Conservation (phyloP, 805 yeast species). For the Yarrowia deformans region DNA sequence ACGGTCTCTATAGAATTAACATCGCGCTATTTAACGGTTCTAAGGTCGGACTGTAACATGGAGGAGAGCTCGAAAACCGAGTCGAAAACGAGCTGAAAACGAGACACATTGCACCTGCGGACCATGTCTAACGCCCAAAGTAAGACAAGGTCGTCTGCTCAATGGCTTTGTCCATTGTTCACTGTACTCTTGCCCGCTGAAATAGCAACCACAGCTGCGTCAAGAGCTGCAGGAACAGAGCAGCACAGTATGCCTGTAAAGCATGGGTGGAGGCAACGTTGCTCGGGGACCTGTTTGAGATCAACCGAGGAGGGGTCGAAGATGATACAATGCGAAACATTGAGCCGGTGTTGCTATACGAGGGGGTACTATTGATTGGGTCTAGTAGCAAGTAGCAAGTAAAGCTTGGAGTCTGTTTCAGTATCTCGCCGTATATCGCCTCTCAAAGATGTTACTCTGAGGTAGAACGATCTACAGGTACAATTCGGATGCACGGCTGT, state of each 20-base stretch:
- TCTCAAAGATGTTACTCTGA: no score
- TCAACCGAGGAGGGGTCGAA: neutral
- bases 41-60: neutral
- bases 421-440: no score
- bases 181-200: no score
- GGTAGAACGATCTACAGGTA: no score
- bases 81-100: no score
- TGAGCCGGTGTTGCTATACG: no score
- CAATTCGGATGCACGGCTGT: no score
- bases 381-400: no score
- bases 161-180: neutral
- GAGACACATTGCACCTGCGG: no score
- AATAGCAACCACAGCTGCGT: neutral
- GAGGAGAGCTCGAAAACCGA: neutral
- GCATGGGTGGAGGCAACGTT: neutral
- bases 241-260: neutral
- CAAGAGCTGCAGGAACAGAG: neutral
- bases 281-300: neutral
- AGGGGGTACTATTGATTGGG: no score
- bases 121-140: neutral
- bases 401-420: no score
- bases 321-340: no score
- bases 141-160: constrained; percentile 6
- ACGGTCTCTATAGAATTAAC: neutral
- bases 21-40: neutral